Evolutionary conservation across 192 early-diverging fungal species (phyloP), one percentile per base, ranked within the genome.

Genomic region (Linnemannia schmuckeri): DNA sequence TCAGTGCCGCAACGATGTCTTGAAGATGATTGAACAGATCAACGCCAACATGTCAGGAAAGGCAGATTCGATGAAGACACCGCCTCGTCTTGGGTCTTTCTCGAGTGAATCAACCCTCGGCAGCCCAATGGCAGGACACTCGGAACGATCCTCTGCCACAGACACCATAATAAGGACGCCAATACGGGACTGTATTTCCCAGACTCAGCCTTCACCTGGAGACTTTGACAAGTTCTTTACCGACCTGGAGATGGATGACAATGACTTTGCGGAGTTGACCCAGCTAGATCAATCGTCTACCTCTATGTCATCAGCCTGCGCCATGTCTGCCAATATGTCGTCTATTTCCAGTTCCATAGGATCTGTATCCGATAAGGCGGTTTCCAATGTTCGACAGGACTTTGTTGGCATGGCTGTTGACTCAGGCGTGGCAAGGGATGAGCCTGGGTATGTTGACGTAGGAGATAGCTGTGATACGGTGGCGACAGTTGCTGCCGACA

Each of bases 1-100:
- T 6, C 63, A 77, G 18, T 44, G 61, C 42, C 79, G 79, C 10
- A 80, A 78, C 37, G 85, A 87, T 33, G 76, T 81, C 7, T 52
- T 87, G 27, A 77, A 74, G 52, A 87, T 87, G 85, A 87, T 87
- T 35, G 80, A 87, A 6, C 85, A 81, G 24, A 63, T 87, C 17
- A 80, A 86, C 41, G 61, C 78, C 22, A 86, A 80, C 38, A 80
- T 86, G 74, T 40, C 15, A 35, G 33, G 35, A 40, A 33, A 30
- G 13, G 30, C 61, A 33, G 30, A 66, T 66, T 35, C 4, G 13
- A 15, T 66, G 61, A 27, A 30, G 10, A 66, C 61, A 33, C 61
- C 61, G 0, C 61, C 61, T 66, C 61, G 61, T 66, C 10, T 27
- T 17, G 27, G 27, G 13, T 3, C 12, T 15, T 66, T 66, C 27